phyloP scores from a whole-genome alignment of 208 protist species.

The Novymonas esmeraldas region DNA sequence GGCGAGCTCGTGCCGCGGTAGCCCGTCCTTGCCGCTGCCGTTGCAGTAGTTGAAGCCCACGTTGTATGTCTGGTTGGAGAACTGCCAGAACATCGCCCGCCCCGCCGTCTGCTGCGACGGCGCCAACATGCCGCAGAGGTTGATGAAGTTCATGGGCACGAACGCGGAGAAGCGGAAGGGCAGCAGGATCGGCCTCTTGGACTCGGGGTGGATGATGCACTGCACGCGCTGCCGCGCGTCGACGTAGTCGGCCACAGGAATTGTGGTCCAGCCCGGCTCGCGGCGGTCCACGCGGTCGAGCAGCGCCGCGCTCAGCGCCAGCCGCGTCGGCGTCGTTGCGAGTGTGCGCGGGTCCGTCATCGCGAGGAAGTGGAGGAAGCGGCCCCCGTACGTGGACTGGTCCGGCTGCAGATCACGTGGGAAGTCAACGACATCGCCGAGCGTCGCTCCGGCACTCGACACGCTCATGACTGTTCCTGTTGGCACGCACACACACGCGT shows the following conservation, averaged over 20 bases:
- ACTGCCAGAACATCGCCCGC: slow-evolving; percentile 87
- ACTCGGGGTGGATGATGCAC: slow-evolving; percentile 85
- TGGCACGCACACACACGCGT: slow-evolving; percentile 8
- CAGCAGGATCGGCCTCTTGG: slow-evolving; percentile 60
- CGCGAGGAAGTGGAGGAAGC: slow-evolving; percentile 43
- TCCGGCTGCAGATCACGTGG: slow-evolving; percentile 42
- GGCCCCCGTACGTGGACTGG: slow-evolving; percentile 44
- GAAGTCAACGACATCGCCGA: slow-evolving; percentile 43
- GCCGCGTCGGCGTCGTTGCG: slow-evolving; percentile 38
- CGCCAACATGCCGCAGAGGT: slow-evolving; percentile 77
- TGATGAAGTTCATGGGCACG: slow-evolving; percentile 88
- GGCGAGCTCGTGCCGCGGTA: slow-evolving; percentile 52
- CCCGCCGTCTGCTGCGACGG: slow-evolving; percentile 60
- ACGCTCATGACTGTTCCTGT: not conserved
- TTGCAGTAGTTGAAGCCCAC: slow-evolving; percentile 93
- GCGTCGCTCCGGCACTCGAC: slow-evolving; percentile 11
- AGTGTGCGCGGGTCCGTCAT: slow-evolving; percentile 64
- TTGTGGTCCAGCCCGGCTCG: slow-evolving; percentile 27
- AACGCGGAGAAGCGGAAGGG: slow-evolving; percentile 91
- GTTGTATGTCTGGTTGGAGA: slow-evolving; percentile 92
- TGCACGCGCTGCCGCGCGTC: slow-evolving; percentile 45
- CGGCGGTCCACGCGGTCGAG: slow-evolving; percentile 31
- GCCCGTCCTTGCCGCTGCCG: slow-evolving; percentile 68
- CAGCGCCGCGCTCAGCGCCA: slow-evolving; percentile 34
- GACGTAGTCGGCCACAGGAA: slow-evolving; percentile 43